A percentile compares a stretch with the other conserved stretches of the same genome.
phyloP scores from a whole-genome alignment of 305 asterid species.

The Euphrasia arctica region DNA sequence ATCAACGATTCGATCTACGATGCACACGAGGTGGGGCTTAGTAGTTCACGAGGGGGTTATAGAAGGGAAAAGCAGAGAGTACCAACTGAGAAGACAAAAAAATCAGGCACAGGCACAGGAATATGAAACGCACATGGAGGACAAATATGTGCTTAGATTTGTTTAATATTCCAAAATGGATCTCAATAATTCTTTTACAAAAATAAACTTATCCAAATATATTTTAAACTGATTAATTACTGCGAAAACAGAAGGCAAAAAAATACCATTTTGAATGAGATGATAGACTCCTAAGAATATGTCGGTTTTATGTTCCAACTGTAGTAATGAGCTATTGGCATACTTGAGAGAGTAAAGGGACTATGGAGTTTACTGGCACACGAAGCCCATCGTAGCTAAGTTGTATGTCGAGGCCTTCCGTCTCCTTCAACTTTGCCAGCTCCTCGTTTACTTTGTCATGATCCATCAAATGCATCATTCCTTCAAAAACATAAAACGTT shows the following conservation, averaged over 20 bases:
- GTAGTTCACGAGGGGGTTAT: conserved; percentile 35
- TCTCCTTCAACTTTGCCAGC: conserved; percentile 61
- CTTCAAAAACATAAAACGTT: conserved; percentile 36
- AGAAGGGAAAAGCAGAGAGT: conserved; percentile 12
- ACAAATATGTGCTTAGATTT: conserved; percentile 27
- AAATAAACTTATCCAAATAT: neutral
- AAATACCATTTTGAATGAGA: conserved; percentile 3
- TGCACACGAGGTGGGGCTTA: conserved; percentile 17
- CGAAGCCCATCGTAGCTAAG: conserved; percentile 95
- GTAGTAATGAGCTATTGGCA: conserved; percentile 1
- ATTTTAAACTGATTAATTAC: neutral
- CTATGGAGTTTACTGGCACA: conserved; percentile 54
- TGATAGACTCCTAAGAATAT: conserved; percentile 11
- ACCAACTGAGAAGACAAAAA: conserved; percentile 29
- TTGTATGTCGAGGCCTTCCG: conserved; percentile 75
- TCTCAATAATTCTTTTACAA: too few relatives aligned
- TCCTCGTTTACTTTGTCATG: conserved; percentile 67
- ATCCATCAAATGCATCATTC: conserved; percentile 99
- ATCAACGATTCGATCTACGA: neutral
- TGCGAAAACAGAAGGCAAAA: neutral
- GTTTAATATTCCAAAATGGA: conserved; percentile 9
- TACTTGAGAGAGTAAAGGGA: conserved; percentile 17
- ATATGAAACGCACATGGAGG: conserved; percentile 37
- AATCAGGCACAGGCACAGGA: conserved; percentile 20
- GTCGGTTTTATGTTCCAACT: conserved; percentile 6